Percentiles rank a stretch among this genome's conserved stretches.
These are phyloP conservation scores for Acanthamoeba sp. DNA, from an alignment of 208 protist genomes.

Conservation along the genomic window DNA sequence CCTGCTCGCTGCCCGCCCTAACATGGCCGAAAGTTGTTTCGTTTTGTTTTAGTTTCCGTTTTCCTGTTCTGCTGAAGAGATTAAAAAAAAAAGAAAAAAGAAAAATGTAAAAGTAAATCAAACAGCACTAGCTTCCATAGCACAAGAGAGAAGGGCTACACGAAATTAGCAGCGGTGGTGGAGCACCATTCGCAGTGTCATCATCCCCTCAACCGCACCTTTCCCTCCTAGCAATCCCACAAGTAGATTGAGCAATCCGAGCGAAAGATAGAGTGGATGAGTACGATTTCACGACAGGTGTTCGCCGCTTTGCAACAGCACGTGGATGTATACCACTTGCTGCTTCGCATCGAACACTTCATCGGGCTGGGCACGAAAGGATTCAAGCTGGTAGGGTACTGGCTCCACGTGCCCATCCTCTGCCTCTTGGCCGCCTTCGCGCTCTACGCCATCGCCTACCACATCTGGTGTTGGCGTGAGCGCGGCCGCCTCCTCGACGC, in stretches of 20 bases:
- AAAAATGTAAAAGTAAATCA: background rate
- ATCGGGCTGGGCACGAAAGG: background rate
- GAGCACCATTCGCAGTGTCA: background rate
- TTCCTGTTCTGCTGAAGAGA: too few species aligned
- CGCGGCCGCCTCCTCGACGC: background rate
- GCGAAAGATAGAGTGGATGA: background rate
- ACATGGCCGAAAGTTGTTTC: too few species aligned
- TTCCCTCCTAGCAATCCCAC: too few species aligned
- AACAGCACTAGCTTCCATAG: too few species aligned
- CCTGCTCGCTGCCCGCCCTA: too few species aligned
- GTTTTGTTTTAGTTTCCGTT: too few species aligned
- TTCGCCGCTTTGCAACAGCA: background rate
- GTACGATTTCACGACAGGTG: background rate
- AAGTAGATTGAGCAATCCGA: too few species aligned
- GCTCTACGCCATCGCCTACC: background rate
- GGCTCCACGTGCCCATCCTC: conserved; percentile 39
- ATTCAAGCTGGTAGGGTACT: conserved; percentile 57
- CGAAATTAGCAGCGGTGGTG: background rate
- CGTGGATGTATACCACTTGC: conserved; percentile 12
- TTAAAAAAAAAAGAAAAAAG: background rate
- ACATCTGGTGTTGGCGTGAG: conserved; percentile 36
- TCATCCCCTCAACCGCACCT: background rate
- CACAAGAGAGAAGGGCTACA: background rate
- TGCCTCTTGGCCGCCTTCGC: background rate
- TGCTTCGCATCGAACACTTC: background rate